Conservation (phyloP, 129 eudicot species). For the Arctium lappa region DNA sequence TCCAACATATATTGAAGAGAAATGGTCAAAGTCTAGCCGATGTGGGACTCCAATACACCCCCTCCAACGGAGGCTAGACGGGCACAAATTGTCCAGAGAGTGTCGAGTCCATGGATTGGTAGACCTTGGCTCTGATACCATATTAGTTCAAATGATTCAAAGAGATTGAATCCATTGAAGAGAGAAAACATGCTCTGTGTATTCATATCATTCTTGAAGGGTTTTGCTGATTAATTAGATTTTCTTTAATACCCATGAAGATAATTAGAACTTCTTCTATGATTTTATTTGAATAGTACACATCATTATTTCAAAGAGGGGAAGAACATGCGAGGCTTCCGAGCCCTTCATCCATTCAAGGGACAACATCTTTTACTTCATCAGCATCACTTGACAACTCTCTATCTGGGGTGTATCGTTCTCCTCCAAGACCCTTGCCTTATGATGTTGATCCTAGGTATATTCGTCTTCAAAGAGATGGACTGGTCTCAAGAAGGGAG, state of each 20-base stretch:
- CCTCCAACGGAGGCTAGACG: not conserved
- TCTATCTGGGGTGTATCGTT: conserved; percentile 70
- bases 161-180: not conserved
- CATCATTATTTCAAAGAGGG: conserved; percentile 82
- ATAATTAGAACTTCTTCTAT: conserved; percentile 10
- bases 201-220: not conserved
- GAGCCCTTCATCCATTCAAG: conserved; percentile 70
- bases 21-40: not conserved
- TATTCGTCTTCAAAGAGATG: conserved; percentile 75
- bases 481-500: conserved; percentile 85
- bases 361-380: conserved; percentile 68
- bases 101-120: not conserved
- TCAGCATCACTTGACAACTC: conserved; percentile 69
- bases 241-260: not conserved
- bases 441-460: conserved; percentile 88
- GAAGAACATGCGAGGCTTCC: conserved; percentile 67
- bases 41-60: not conserved
- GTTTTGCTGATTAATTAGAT: not conserved
- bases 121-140: not conserved
- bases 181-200: not conserved
- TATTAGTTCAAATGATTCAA: not conserved
- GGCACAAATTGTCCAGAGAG: not conserved
- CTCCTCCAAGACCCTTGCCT: conserved; percentile 97
- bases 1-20: not conserved
- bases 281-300: conserved; percentile 57